Conservation (phyloP, 2,329 filamentous ascomycete species). For the Colletotrichum euphorbiae region DNA sequence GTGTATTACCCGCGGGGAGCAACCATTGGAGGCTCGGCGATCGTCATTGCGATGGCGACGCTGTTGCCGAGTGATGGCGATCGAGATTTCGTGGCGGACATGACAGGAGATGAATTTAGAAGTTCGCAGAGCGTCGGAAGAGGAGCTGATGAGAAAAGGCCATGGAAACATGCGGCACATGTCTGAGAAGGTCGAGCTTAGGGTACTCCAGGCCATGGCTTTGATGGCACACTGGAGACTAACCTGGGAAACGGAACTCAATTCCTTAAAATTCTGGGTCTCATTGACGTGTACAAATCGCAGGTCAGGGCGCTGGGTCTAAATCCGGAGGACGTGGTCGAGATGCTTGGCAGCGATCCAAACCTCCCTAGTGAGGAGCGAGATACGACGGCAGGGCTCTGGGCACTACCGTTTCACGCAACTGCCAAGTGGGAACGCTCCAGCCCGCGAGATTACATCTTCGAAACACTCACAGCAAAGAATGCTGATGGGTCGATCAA, state of each 20-base stretch:
- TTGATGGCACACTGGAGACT: constrained; percentile 52
- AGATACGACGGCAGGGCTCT: not conserved
- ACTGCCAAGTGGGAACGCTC: not conserved
- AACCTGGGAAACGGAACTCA: constrained; percentile 31
- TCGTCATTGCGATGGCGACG: constrained; percentile 70
- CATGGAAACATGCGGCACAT: constrained; percentile 49
- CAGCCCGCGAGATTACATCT: constrained; percentile 38
- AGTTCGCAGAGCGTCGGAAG: no score
- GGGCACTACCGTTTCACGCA: not conserved
- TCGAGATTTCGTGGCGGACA: constrained; percentile 65
- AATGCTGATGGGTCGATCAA: constrained; percentile 57
- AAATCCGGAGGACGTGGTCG: not conserved
- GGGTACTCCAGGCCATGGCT: constrained; percentile 56
- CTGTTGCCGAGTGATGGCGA: constrained; percentile 69
- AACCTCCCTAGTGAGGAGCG: not conserved
- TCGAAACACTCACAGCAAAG: constrained; percentile 51
- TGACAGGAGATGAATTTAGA: constrained; percentile 64
- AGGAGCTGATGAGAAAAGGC: not conserved
- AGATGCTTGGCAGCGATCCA: not conserved
- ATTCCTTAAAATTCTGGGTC: not conserved
- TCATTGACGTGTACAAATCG: not conserved
- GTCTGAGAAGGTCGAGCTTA: constrained; percentile 50
- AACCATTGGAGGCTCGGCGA: constrained; percentile 62
- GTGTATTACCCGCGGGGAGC: constrained; percentile 59
- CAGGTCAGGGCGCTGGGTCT: not conserved